These are phyloP conservation scores for Yamadazyma blattariae DNA, from an alignment of 1,139 yeast genomes.

Conservation along the genomic window DNA sequence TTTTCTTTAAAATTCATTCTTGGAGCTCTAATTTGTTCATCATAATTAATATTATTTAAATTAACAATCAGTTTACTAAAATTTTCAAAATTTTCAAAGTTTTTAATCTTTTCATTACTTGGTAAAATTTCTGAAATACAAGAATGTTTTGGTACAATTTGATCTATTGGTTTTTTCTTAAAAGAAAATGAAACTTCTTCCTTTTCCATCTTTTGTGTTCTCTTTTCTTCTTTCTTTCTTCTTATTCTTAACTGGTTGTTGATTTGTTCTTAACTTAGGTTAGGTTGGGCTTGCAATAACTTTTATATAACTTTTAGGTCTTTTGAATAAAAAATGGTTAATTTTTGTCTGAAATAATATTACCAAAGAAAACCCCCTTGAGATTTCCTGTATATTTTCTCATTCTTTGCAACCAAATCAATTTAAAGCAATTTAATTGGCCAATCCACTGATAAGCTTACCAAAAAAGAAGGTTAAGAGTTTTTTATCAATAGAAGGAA, in stretches of 20 bases:
- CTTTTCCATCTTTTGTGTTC: constrained; percentile 1
- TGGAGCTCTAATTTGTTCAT: constrained; percentile 46
- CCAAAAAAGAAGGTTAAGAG: too few relatives aligned
- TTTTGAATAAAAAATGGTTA: too few relatives aligned
- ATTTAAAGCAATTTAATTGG: too few relatives aligned
- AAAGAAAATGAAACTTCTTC: constrained; percentile 29
- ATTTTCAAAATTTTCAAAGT: constrained; percentile 8
- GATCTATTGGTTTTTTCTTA: constrained; percentile 32
- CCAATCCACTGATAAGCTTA: too few relatives aligned
- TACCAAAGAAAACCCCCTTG: constrained; percentile 5
- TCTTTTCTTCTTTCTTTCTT: not conserved
- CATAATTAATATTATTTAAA: constrained; percentile 33
- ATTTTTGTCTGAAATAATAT: too few relatives aligned
- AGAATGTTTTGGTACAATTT: constrained; percentile 20
- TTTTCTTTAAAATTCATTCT: constrained; percentile 23
- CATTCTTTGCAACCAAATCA: not conserved
- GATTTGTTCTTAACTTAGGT: too few relatives aligned
- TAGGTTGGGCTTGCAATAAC: too few relatives aligned
- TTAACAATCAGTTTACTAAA: constrained; percentile 7
- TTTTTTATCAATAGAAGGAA: too few relatives aligned
- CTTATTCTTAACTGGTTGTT: too few relatives aligned
- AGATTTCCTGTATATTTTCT: constrained; percentile 3
- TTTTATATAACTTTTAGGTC: too few relatives aligned
- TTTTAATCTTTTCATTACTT: constrained; percentile 4
- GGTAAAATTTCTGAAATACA: constrained; percentile 34